Percentiles rank a stretch among this genome's conserved stretches.
Evolutionary conservation across 331 rosid species (phyloP).

Genomic region (Cydonia oblonga): DNA sequence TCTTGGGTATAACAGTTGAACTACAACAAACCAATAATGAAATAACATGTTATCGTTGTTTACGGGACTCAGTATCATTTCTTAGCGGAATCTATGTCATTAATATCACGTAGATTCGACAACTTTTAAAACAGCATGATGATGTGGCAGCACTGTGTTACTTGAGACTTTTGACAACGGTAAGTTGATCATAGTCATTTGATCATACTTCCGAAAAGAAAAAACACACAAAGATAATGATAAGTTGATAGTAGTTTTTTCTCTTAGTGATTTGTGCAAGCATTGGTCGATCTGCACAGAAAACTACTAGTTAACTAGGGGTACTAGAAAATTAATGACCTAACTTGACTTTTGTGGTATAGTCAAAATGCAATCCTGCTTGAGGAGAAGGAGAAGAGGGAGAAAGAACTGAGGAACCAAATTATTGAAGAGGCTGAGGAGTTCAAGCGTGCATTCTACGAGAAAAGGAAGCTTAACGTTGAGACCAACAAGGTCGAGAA

Average conservation of each 20-base stretch:
- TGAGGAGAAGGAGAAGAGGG: constrained; percentile 90
- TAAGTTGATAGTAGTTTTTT: no score
- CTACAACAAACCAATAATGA: background rate
- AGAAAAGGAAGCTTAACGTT: constrained; percentile 87
- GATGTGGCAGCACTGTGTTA: no score
- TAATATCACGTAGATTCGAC: no score
- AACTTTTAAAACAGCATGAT: no score
- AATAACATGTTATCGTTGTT: background rate
- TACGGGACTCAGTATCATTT: no score
- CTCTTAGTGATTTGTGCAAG: background rate
- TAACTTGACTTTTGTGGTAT: constrained; percentile 22
- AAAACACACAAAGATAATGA: no score
- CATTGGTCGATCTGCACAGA: background rate
- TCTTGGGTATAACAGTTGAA: background rate
- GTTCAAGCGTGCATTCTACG: constrained; percentile 63
- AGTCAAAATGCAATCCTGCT: constrained; percentile 80
- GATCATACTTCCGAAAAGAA: no score
- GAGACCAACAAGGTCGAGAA: constrained; percentile 73
- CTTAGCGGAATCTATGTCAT: no score
- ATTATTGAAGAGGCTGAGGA: constrained; percentile 95
- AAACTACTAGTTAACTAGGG: background rate
- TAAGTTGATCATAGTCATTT: background rate
- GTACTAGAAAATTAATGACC: background rate
- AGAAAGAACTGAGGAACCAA: constrained; percentile 80
- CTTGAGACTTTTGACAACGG: background rate